Percentiles rank a stretch among this genome's conserved stretches.
Evolutionary conservation across 73 alveolate genomes (phyloP).

Genomic region (Paramecium biaurelia): DNA sequence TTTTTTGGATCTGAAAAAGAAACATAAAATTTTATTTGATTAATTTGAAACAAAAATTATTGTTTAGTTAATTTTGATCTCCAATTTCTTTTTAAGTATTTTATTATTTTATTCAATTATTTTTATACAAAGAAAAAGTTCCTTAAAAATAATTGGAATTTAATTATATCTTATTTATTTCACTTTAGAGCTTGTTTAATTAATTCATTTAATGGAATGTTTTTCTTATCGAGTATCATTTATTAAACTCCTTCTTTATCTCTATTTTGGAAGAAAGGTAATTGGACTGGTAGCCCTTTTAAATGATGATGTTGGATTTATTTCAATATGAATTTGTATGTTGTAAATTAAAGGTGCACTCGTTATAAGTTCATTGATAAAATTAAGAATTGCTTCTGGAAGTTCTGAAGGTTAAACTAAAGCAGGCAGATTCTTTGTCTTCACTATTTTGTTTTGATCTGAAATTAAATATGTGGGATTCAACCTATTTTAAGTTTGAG

Average conservation of each 20-base stretch:
- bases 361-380: conserved; percentile 24
- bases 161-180: not conserved
- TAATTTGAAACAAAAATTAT: too few species aligned
- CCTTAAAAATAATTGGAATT: not conserved
- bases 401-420: conserved; percentile 52
- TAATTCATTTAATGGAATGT: conserved; percentile 55
- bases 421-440: conserved; percentile 46
- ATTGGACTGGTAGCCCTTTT: conserved; percentile 49
- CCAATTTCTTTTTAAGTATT: too few species aligned
- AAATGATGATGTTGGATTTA: conserved; percentile 49
- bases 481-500: not conserved
- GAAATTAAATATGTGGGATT: not conserved
- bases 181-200: conserved; percentile 27
- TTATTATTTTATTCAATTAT: too few species aligned
- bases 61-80: too few species aligned
- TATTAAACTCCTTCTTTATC: conserved; percentile 6
- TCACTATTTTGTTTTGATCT: conserved; percentile 57
- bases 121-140: not conserved
- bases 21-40: too few species aligned
- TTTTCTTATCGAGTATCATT: conserved; percentile 40
- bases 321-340: conserved; percentile 50
- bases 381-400: conserved; percentile 47
- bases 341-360: conserved; percentile 50
- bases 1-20: too few species aligned
- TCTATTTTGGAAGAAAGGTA: conserved; percentile 44